Conservation (phyloP, 1,139 yeast genomes). For the Scheffersomyces parashehatae region DNA sequence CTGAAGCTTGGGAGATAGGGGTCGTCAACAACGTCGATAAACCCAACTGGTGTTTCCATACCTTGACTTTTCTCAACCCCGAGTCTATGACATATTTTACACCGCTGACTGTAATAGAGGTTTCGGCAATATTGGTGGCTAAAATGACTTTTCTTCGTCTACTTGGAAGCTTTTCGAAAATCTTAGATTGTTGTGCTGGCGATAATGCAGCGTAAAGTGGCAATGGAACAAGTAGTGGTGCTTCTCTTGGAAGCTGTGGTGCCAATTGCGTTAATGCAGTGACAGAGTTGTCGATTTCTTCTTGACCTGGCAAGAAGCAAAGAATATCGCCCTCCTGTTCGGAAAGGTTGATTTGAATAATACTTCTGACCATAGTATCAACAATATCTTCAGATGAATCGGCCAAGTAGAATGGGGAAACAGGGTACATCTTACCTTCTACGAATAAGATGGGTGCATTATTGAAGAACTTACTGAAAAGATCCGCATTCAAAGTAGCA, state of each 20-base stretch:
- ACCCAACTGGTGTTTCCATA: slow-evolving; percentile 92
- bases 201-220: slow-evolving; percentile 95
- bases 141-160: slow-evolving; percentile 78
- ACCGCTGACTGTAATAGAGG: slow-evolving; percentile 94
- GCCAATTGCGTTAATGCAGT: slow-evolving; percentile 60
- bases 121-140: slow-evolving; percentile 96
- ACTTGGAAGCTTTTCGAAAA: slow-evolving; percentile 61
- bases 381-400: slow-evolving; percentile 72
- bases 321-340: slow-evolving; percentile 87
- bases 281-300: slow-evolving; percentile 89
- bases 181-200: slow-evolving; percentile 76
- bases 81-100: slow-evolving; percentile 92
- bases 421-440: slow-evolving; percentile 90
- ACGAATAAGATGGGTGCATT: slow-evolving; percentile 79
- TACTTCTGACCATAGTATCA: slow-evolving; percentile 72
- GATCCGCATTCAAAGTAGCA: slow-evolving; percentile 93
- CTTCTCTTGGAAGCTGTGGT: slow-evolving; percentile 67
- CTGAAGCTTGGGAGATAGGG: slow-evolving; percentile 92
- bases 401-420: slow-evolving; percentile 66
- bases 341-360: slow-evolving; percentile 74
- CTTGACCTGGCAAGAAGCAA: slow-evolving; percentile 94
- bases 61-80: slow-evolving; percentile 88
- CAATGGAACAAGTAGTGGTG: slow-evolving; percentile 72
- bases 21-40: slow-evolving; percentile 87
- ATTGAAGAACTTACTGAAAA: slow-evolving; percentile 75